Evolutionary conservation across 2,329 filamentous ascomycete species (phyloP).

Genomic region (Aspergillus persii): DNA sequence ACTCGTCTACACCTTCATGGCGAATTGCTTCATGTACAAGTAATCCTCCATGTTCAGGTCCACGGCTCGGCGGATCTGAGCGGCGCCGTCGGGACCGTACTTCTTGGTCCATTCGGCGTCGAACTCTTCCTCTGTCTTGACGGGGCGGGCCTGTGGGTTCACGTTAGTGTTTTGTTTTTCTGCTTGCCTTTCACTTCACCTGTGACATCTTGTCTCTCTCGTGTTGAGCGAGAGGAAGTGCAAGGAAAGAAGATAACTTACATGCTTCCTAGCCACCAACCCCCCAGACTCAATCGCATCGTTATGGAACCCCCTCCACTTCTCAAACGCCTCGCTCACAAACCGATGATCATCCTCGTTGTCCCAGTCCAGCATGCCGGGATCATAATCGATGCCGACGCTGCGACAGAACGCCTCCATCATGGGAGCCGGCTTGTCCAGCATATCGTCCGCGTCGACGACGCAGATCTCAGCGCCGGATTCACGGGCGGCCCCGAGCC

Average conservation of each 20-base stretch:
- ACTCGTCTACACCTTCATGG: constrained; percentile 49
- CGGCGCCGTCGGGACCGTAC: constrained; percentile 59
- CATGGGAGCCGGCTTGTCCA: constrained; percentile 76
- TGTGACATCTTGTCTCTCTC: neutral
- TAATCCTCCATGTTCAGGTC: constrained; percentile 60
- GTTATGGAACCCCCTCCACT: constrained; percentile 96
- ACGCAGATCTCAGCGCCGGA: constrained; percentile 68
- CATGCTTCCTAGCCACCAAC: constrained; percentile 60
- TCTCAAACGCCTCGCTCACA: constrained; percentile 78
- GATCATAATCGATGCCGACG: constrained; percentile 72
- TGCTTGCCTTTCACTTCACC: neutral
- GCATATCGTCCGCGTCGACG: constrained; percentile 88
- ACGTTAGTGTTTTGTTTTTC: constrained; percentile 13
- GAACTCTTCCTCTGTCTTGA: constrained; percentile 53
- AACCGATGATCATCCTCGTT: constrained; percentile 67
- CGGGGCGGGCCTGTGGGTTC: constrained; percentile 27
- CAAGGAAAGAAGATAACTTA: constrained; percentile 27
- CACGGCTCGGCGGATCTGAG: constrained; percentile 58
- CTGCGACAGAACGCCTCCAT: constrained; percentile 78
- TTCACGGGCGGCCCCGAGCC: constrained; percentile 20
- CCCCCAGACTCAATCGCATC: constrained; percentile 83
- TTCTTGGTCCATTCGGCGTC: constrained; percentile 61
- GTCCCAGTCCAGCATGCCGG: constrained; percentile 82
- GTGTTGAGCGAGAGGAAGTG: neutral
- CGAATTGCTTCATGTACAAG: constrained; percentile 65